Base-by-base conservation (phyloP, 306 rosid genomes). In the Prunus armeniaca region DNA sequence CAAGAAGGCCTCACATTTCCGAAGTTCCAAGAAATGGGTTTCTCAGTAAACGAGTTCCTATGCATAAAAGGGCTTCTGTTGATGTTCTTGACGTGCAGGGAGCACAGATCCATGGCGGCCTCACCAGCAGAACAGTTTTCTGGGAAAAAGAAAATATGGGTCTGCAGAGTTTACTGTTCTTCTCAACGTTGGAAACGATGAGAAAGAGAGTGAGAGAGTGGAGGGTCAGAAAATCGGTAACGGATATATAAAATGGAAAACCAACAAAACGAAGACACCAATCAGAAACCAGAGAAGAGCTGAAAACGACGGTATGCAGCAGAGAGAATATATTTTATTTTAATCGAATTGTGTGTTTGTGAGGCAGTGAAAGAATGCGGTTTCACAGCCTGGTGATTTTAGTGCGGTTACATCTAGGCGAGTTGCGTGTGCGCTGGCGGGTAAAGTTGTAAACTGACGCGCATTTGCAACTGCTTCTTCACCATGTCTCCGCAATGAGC, bases 61-160 rank as follows among this genome's bases (percentile, higher is more conserved):
- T 73, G 83, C 58, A 83, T 76, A 45, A 90, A 81, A 30, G 87
- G 84, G 76, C 76, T 46, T 56, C 54, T 45, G 71, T 75, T 70
- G 51, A 77, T 22, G 87, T 77, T 86, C 63, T 89, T 94, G 71
- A 78, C 87, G 32, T 83, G 86, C 50, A 85, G 82, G 5, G 87
- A 83, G 78, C 81, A 90, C 75, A 89, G 91, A 94, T 94, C 98
- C 98, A 94, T 93, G 57, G 47, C 75, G 18, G 2, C 38, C 73
- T 51, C 12, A 22, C 65, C 73, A 46, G 63, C 43, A 41, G 38
- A 67, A 34, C 43, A 38, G 54, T 49, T 76, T 46, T 60, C 43
- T 65, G 19, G 61, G 18, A 57, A 66, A 57, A 38, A 25, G 61
- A 56, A 45, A 41, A 58, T 17, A 69, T 0, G 58, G 3, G 17